A percentile compares a stretch with the other conserved stretches of the same genome.
phyloP scores from a whole-genome alignment of 2,329 filamentous ascomycete species.

The Colletotrichum sp. region DNA sequence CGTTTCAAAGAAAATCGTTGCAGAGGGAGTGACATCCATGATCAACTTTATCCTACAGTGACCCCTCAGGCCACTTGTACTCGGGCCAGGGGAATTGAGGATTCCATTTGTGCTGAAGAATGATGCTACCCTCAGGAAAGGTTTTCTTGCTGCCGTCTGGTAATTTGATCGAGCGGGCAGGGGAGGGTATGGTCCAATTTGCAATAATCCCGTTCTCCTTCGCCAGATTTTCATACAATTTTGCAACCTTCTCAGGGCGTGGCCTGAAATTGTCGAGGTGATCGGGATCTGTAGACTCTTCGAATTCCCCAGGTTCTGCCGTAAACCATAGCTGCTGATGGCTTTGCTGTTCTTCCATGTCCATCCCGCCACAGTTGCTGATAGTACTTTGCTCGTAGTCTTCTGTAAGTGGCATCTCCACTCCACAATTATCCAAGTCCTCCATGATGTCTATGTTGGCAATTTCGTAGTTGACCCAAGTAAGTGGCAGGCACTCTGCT shows the following conservation, averaged over 20 bases:
- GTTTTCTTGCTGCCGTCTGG: constrained; percentile 22
- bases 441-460: constrained; percentile 25
- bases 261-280: background rate
- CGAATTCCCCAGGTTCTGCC: constrained; percentile 26
- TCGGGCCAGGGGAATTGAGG: constrained; percentile 19
- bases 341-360: constrained; percentile 12
- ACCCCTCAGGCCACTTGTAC: background rate
- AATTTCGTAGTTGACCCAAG: constrained; percentile 26
- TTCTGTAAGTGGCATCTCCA: constrained; percentile 15
- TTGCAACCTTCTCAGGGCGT: background rate
- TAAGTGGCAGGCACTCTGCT: constrained; percentile 22
- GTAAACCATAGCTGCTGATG: constrained; percentile 3
- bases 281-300: constrained; percentile 22
- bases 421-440: constrained; percentile 24
- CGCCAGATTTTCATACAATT: background rate
- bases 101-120: constrained; percentile 20
- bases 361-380: background rate
- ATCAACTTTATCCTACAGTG: background rate
- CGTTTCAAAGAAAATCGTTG: background rate
- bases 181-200: background rate
- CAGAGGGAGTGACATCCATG: background rate
- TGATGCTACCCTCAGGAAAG: constrained; percentile 25
- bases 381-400: constrained; percentile 20
- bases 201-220: background rate
- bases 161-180: background rate